Evolutionary conservation across 2,329 filamentous ascomycete genomes (phyloP), one percentile per base, ranked within the genome.

Genomic region (Paraphaeosphaeria minitans): DNA sequence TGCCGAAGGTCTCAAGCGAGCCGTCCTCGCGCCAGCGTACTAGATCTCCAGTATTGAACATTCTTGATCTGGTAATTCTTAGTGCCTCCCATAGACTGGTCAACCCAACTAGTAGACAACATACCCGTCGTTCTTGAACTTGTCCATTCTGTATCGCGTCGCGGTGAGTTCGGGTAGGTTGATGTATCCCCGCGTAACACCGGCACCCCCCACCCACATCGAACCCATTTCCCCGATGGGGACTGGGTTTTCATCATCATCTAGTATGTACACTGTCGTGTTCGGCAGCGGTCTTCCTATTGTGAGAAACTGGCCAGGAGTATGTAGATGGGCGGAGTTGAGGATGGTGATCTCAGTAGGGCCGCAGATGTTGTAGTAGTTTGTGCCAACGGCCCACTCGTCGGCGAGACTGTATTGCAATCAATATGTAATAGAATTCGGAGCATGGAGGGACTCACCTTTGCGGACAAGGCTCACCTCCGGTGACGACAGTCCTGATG

Each of bases 41-140:
- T 22, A 87, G 77, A 63, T 88, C 85, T 7, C 85, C 85, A 1
- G 85, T 87, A 65, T 85, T 84, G 73, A 85, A 87, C 82, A 87
- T 86, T 63, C 76, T 76, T 2, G 69, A 72, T 2, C 71, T 74
- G 24, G 7, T 5, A 16, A 1, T 8, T 7, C 12, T 13, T 3
- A 65, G 4, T 64, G 57, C 16, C 35, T 6, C 8, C 1, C 12
- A 14, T 9, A 35, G 37, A 31, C 29, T 27, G 4, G 2, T 9
- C 10, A 19, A 45, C 10, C 46, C 1, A 21, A 14, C 6, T n/a
- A 10, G 5, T 6, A 8, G 22, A 19, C 1, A 4, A 60, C 70
- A 55, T 73, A 85, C 82, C 83, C 83, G 59, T 86, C 78, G 46
- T 78, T 77, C 9, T 75, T 67, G 64, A 87, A 87, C 19, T 74